Evolutionary conservation across 352 stramenopile species (phyloP).

Genomic region (Phytophthora capsici): DNA sequence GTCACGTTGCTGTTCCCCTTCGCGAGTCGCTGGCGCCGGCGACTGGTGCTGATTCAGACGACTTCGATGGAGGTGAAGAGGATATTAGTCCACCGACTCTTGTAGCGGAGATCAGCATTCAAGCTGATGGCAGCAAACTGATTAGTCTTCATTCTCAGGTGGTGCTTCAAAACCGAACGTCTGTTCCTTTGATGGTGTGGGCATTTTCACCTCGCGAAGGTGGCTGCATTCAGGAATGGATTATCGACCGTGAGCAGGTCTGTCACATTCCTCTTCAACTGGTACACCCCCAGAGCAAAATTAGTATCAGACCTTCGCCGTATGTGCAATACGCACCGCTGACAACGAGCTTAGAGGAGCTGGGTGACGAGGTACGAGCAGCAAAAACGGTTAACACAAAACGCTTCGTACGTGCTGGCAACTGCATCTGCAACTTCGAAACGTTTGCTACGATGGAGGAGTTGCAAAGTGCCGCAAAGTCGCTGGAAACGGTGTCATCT

Average conservation of each 20-base stretch:
- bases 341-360: conserved; percentile 80
- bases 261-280: conserved; percentile 85
- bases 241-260: conserved; percentile 84
- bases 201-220: conserved; percentile 85
- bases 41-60: conserved; percentile 32
- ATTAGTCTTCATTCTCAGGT: conserved; percentile 90
- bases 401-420: conserved; percentile 79
- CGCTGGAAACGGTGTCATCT: conserved; percentile 37
- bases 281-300: conserved; percentile 88
- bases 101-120: conserved; percentile 87
- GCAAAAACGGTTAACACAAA: conserved; percentile 81
- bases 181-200: conserved; percentile 89
- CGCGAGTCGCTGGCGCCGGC: conserved; percentile 48
- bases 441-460: conserved; percentile 79
- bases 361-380: conserved; percentile 74
- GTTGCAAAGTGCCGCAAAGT: conserved; percentile 55
- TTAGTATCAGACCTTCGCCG: conserved; percentile 84
- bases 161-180: conserved; percentile 87
- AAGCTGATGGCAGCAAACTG: conserved; percentile 88
- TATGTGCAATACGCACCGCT: conserved; percentile 88
- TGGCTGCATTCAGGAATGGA: conserved; percentile 79
- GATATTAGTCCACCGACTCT: conserved; percentile 74
- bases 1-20: conserved; percentile 83
- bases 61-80: conserved; percentile 52
- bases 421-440: conserved; percentile 85